A percentile compares a stretch with the other conserved stretches of the same genome.
These are phyloP conservation scores for Hibiscus syriacus DNA, from an alignment of 345 rosid genomes.

Conservation along the genomic window DNA sequence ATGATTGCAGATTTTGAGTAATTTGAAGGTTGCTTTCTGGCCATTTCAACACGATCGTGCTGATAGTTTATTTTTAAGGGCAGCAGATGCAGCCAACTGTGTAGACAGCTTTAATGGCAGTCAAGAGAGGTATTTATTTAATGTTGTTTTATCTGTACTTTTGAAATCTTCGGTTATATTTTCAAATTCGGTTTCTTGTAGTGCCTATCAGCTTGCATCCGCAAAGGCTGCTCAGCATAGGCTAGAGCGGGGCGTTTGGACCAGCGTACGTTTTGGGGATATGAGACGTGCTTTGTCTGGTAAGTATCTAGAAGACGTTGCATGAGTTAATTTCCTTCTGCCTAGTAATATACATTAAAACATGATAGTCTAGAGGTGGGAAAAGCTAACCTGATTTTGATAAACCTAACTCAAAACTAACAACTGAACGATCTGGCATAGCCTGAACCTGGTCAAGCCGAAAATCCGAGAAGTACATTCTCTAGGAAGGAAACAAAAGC, in stretches of 20 bases:
- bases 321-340: neutral
- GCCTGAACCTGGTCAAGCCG: neutral
- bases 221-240: constrained; percentile 52
- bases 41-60: constrained; percentile 47
- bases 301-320: constrained; percentile 12
- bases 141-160: neutral
- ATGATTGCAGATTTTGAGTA: constrained; percentile 34
- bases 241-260: constrained; percentile 56
- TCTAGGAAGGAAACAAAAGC: neutral
- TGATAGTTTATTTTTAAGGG: constrained; percentile 49
- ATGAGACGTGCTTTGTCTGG: constrained; percentile 63
- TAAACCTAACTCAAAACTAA: neutral
- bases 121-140: constrained; percentile 35
- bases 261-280: constrained; percentile 41
- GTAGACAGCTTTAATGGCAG: constrained; percentile 25
- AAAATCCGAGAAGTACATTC: neutral
- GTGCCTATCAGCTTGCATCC: constrained; percentile 52
- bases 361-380: too few relatives aligned
- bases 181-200: constrained; percentile 11
- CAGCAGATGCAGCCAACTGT: constrained; percentile 53
- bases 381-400: too few relatives aligned
- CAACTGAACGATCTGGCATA: neutral
- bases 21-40: constrained; percentile 60
- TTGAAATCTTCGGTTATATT: neutral
- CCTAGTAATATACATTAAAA: neutral